A percentile compares a stretch with the other conserved stretches of the same genome.
Evolutionary conservation across 306 rosid species (phyloP).

Genomic region (Abrus precatorius): DNA sequence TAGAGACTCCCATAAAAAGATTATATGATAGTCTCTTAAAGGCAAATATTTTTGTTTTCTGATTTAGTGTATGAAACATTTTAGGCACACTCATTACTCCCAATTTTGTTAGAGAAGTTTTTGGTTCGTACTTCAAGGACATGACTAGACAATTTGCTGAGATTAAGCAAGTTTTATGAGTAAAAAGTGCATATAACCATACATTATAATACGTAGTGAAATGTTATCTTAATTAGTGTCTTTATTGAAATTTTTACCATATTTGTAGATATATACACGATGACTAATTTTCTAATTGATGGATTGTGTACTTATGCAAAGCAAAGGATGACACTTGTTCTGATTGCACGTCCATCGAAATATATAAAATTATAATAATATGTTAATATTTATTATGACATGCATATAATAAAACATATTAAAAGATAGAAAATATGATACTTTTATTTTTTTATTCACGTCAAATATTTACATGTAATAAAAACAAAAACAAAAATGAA

Average conservation of each 20-base stretch:
- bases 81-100: constrained; percentile 32
- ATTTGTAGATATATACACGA: background rate
- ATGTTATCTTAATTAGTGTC: background rate
- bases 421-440: no score
- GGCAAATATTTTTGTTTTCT: background rate
- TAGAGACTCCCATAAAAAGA: background rate
- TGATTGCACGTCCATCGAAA: no score
- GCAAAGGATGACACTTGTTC: background rate
- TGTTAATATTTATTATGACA: no score
- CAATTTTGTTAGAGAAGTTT: constrained; percentile 51
- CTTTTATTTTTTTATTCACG: no score
- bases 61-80: background rate
- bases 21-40: background rate
- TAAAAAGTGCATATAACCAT: background rate
- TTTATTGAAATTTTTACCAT: background rate
- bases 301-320: background rate
- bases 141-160: constrained; percentile 28
- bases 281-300: background rate
- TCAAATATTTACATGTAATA: no score
- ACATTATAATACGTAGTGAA: background rate
- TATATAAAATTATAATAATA: no score
- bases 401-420: no score
- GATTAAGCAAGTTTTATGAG: constrained; percentile 53
- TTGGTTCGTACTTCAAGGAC: constrained; percentile 50
- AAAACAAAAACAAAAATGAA: no score